Evolutionary conservation across 2,329 filamentous ascomycete genomes (phyloP).

Genomic region (Ceratocystis harringtonii): DNA sequence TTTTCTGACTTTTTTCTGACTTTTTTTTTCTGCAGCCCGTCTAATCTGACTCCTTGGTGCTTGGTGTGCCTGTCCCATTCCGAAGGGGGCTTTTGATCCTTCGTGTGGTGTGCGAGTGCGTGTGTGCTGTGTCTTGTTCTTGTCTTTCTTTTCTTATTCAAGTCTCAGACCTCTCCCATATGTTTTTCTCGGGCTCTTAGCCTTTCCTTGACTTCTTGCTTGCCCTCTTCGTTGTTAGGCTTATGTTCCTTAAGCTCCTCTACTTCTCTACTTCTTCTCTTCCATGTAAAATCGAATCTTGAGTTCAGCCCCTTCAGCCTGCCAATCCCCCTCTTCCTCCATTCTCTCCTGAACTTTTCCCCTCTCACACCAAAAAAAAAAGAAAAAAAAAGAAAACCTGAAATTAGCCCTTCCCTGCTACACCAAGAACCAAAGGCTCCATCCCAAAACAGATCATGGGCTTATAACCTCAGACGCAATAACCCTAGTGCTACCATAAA

Average conservation of each 20-base stretch:
- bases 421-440: neutral
- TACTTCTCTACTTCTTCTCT: neutral
- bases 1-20: neutral
- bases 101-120: neutral
- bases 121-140: neutral
- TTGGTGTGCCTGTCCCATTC: neutral
- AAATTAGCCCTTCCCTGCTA: neutral
- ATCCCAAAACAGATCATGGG: neutral
- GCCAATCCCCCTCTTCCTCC: neutral
- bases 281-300: neutral
- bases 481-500: slow-evolving; percentile 3
- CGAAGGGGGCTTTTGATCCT: neutral
- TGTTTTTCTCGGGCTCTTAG: neutral
- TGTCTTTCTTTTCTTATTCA: neutral
- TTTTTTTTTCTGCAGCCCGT: neutral
- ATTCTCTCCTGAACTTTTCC: neutral
- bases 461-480: neutral
- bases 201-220: neutral
- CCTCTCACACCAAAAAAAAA: neutral
- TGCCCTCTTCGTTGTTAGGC: neutral
- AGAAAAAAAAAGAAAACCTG: neutral
- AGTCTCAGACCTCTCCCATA: slow-evolving; percentile 2
- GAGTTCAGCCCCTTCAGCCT: neutral
- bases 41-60: neutral
- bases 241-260: neutral